Conservation (phyloP, 1,284 basidiomycete genomes). For the Megacollybia platyphylla region DNA sequence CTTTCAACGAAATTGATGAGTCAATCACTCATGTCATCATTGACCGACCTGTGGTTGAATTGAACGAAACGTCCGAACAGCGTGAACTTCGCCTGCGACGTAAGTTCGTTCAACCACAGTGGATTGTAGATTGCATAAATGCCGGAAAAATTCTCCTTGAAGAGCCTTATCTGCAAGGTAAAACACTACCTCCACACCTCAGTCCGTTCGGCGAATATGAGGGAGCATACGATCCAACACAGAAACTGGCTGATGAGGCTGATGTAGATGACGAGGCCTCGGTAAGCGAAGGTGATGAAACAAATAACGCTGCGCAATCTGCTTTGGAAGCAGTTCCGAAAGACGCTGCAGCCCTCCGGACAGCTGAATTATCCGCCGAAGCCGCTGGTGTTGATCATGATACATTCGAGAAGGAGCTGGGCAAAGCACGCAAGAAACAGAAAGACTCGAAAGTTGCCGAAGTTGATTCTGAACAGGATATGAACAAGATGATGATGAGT, state of each 20-base stretch:
- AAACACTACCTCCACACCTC: slow-evolving; percentile 85
- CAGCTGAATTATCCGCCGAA: slow-evolving; percentile 91
- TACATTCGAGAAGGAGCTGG: slow-evolving; percentile 72
- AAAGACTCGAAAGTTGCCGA: slow-evolving; percentile 20
- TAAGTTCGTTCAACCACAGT: slow-evolving; percentile 94
- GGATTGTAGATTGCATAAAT: slow-evolving; percentile 96
- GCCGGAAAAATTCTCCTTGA: slow-evolving; percentile 76
- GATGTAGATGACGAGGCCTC: slow-evolving; percentile 23
- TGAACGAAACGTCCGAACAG: slow-evolving; percentile 44
- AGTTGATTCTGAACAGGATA: slow-evolving; percentile 61
- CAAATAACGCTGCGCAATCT: slow-evolving; percentile 16
- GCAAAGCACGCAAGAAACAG: slow-evolving; percentile 50
- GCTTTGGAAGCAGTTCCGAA: slow-evolving; percentile 38
- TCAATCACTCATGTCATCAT: slow-evolving; percentile 94
- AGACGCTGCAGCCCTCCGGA: slow-evolving; percentile 66
- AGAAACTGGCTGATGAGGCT: slow-evolving; percentile 20
- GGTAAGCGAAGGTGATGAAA: slow-evolving; percentile 18
- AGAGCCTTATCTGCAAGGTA: slow-evolving; percentile 80
- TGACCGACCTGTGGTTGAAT: slow-evolving; percentile 67
- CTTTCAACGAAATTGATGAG: slow-evolving; percentile 60
- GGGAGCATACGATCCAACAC: slow-evolving; percentile 67
- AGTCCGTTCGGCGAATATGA: slow-evolving; percentile 87
- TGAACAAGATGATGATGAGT: slow-evolving; percentile 98
- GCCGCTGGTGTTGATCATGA: slow-evolving; percentile 78
- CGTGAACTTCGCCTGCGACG: slow-evolving; percentile 55